Conservation (phyloP, 78 protist genomes). For the Emiliania huxleyi region DNA sequence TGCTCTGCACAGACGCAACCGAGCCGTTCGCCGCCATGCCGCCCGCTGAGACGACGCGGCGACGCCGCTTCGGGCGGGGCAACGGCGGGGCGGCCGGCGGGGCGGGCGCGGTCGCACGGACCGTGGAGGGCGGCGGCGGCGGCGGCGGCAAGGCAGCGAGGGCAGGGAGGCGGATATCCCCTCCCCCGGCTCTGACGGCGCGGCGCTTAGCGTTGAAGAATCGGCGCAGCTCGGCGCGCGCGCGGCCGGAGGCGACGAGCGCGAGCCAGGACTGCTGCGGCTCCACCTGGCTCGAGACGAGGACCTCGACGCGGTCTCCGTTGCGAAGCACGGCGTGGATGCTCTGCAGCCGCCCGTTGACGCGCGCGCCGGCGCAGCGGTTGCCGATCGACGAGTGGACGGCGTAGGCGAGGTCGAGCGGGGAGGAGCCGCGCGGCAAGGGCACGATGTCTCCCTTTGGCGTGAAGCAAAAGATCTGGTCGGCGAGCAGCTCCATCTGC, state of each 20-base stretch:
- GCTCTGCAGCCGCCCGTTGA: background rate
- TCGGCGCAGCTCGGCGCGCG: background rate
- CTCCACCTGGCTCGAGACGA: background rate
- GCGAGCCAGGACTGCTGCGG: background rate
- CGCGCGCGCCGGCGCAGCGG: background rate
- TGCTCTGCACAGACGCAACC: too few species aligned
- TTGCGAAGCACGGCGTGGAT: background rate
- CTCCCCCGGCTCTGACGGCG: background rate
- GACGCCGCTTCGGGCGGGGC: too few species aligned
- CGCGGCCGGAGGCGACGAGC: background rate
- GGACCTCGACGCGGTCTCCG: background rate
- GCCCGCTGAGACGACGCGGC: too few species aligned
- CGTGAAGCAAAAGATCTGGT: background rate
- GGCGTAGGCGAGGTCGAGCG: background rate
- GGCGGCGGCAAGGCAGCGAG: too few species aligned
- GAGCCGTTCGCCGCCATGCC: too few species aligned
- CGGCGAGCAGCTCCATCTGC: background rate
- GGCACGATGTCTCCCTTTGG: background rate
- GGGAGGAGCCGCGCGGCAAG: background rate
- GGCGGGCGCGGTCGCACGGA: too few species aligned
- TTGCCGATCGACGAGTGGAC: background rate
- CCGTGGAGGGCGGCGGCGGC: too few species aligned
- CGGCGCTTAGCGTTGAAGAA: background rate
- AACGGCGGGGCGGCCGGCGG: too few species aligned
- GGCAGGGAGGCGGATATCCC: too few species aligned